Evolutionary conservation across 2,329 filamentous ascomycete genomes (phyloP).

Genomic region (Amesomyces nigricolor): DNA sequence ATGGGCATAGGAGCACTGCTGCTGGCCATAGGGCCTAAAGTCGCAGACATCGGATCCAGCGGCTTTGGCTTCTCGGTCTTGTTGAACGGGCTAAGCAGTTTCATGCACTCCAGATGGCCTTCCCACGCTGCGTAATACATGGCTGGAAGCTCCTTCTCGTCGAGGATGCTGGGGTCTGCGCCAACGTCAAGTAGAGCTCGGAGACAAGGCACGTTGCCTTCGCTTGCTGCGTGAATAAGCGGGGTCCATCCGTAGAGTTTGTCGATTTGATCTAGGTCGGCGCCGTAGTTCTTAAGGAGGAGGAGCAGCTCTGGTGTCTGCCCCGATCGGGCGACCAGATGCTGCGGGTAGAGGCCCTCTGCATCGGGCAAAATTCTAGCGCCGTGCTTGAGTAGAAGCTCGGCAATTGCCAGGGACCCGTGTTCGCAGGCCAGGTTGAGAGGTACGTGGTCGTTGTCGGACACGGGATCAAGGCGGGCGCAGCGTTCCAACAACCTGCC

Average conservation of each 20-base stretch:
- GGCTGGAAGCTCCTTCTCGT: constrained; percentile 88
- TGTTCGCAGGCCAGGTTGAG: constrained; percentile 94
- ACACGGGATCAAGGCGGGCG: constrained; percentile 79
- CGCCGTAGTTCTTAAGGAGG: constrained; percentile 77
- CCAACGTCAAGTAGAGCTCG: constrained; percentile 73
- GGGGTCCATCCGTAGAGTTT: constrained; percentile 98
- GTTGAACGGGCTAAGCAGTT: constrained; percentile 64
- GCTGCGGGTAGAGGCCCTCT: constrained; percentile 94
- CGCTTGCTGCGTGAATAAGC: constrained; percentile 90
- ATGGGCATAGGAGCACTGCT: constrained; percentile 53
- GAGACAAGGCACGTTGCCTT: constrained; percentile 87
- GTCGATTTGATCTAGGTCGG: constrained; percentile 85
- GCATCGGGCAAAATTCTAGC: constrained; percentile 87
- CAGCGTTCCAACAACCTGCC: constrained; percentile 68
- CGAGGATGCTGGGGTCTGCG: constrained; percentile 70
- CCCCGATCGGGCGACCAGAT: constrained; percentile 86
- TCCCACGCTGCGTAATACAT: constrained; percentile 99
- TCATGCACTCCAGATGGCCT: constrained; percentile 91
- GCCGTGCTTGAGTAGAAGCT: constrained; percentile 73
- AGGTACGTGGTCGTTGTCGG: constrained; percentile 87
- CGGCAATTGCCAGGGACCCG: constrained; percentile 77
- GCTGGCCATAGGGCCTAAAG: constrained; percentile 40
- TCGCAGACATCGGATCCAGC: constrained; percentile 31
- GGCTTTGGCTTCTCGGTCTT: constrained; percentile 40
- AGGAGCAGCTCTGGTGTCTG: constrained; percentile 73